These are phyloP conservation scores for Hypoxylon sp. DNA, from an alignment of 2,329 filamentous ascomycete species.

Conservation along the genomic window DNA sequence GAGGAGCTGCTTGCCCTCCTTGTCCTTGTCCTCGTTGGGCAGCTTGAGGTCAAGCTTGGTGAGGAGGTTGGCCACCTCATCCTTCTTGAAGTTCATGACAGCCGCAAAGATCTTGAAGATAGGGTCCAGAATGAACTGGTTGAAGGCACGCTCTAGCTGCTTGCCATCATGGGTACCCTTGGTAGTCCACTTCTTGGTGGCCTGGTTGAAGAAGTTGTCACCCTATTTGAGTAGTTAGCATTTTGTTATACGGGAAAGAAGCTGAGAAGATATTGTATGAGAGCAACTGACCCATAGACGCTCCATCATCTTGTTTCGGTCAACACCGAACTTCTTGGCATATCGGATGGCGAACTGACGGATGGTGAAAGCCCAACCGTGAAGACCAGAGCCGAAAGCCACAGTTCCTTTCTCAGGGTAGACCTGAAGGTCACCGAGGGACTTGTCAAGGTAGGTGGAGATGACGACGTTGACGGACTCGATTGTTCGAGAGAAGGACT, in stretches of 20 bases:
- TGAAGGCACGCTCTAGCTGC: constrained; percentile 96
- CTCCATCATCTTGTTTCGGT: constrained; percentile 99
- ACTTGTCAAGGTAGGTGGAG: constrained; percentile 97
- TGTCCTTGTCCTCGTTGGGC: constrained; percentile 81
- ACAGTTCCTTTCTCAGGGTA: constrained; percentile 98
- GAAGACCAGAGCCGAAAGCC: constrained; percentile 98
- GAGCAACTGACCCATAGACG: constrained; percentile 93
- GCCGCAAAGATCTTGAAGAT: constrained; percentile 99
- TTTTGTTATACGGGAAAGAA: neutral
- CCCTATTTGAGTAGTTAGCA: constrained; percentile 60
- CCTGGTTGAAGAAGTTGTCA: constrained; percentile 99
- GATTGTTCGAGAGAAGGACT: constrained; percentile 99
- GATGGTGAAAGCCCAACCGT: constrained; percentile 99
- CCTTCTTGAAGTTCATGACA: constrained; percentile 99
- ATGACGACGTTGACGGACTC: constrained; percentile 99
- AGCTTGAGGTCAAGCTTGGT: constrained; percentile 98
- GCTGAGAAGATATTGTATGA: neutral
- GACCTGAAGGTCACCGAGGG: constrained; percentile 96
- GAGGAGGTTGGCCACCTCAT: constrained; percentile 83
- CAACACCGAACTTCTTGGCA: constrained; percentile 99
- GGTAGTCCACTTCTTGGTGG: constrained; percentile 99
- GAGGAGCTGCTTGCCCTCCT: constrained; percentile 96
- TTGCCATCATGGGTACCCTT: constrained; percentile 83
- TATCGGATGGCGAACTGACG: constrained; percentile 96
- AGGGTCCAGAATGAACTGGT: constrained; percentile 98